These are phyloP conservation scores for Pyrus betulifolia DNA, from an alignment of 306 rosid species.

Conservation along the genomic window DNA sequence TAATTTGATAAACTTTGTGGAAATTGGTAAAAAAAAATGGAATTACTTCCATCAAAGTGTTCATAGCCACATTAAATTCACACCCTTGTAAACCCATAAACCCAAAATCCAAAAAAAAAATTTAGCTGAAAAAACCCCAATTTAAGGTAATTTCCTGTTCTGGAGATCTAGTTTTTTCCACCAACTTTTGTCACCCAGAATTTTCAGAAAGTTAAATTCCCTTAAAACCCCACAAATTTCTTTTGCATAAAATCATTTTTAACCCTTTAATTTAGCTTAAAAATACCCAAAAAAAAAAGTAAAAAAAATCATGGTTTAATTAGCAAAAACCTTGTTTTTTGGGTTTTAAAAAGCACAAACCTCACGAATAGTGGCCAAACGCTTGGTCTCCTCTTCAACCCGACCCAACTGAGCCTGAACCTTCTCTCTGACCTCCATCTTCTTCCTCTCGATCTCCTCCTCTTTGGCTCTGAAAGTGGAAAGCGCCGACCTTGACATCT, in stretches of 20 bases:
- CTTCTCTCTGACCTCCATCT: constrained; percentile 85
- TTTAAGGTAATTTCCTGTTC: background rate
- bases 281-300: background rate
- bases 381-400: constrained; percentile 93
- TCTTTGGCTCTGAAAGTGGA: constrained; percentile 88
- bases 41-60: background rate
- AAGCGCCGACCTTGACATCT: constrained; percentile 91
- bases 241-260: background rate
- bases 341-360: constrained; percentile 3
- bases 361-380: constrained; percentile 88
- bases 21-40: background rate
- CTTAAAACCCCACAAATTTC: background rate
- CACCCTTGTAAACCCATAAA: background rate
- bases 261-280: background rate
- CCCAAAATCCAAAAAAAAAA: background rate
- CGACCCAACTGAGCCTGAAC: constrained; percentile 89
- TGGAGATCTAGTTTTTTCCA: background rate
- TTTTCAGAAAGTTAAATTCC: background rate
- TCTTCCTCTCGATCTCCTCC: constrained; percentile 94
- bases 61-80: background rate
- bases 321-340: background rate
- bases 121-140: background rate
- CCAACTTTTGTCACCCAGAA: background rate
- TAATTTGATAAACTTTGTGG: background rate
- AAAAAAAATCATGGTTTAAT: background rate